A percentile compares a stretch with the other conserved stretches of the same genome.
These are phyloP conservation scores for Eimeria tenella DNA, from an alignment of 169 alveolate genomes.

Conservation along the genomic window DNA sequence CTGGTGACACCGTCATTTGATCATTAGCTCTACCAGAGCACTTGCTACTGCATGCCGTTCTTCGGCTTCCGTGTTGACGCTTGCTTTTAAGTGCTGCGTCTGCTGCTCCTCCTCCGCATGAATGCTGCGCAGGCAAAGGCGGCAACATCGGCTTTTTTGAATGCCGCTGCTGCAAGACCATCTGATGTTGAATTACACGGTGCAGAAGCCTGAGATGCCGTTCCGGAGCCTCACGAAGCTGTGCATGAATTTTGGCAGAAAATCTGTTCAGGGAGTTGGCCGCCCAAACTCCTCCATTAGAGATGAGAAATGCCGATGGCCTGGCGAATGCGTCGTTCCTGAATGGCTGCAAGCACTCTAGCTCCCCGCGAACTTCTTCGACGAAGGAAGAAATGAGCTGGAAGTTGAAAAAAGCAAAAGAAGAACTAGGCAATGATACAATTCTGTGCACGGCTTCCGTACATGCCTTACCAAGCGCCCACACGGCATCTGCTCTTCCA, in stretches of 20 bases:
- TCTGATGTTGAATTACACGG: constrained; percentile 46
- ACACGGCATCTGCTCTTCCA: constrained; percentile 16
- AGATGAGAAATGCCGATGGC: constrained; percentile 74
- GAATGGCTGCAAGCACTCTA: constrained; percentile 41
- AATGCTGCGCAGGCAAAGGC: not conserved
- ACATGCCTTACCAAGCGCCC: constrained; percentile 62
- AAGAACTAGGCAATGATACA: constrained; percentile 20
- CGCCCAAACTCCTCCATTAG: constrained; percentile 76
- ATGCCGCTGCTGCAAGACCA: constrained; percentile 17
- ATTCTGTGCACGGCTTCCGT: constrained; percentile 55
- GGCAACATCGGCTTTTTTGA: not conserved
- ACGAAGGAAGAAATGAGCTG: constrained; percentile 55
- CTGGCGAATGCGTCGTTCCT: constrained; percentile 32
- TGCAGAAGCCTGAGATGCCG: constrained; percentile 30
- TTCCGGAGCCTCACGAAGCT: constrained; percentile 19
- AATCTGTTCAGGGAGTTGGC: constrained; percentile 17
- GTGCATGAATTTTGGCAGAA: not conserved
- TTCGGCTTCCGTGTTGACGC: constrained; percentile 20
- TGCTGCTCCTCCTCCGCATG: constrained; percentile 47
- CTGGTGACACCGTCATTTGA: constrained; percentile 2
- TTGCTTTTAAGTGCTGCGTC: constrained; percentile 18
- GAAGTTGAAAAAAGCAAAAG: constrained; percentile 13
- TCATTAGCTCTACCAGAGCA: not conserved
- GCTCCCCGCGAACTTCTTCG: constrained; percentile 38
- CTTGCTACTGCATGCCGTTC: not conserved